These are phyloP conservation scores for Zoysia matrella DNA, from an alignment of 202 grass and related monocot species.

Conservation along the genomic window DNA sequence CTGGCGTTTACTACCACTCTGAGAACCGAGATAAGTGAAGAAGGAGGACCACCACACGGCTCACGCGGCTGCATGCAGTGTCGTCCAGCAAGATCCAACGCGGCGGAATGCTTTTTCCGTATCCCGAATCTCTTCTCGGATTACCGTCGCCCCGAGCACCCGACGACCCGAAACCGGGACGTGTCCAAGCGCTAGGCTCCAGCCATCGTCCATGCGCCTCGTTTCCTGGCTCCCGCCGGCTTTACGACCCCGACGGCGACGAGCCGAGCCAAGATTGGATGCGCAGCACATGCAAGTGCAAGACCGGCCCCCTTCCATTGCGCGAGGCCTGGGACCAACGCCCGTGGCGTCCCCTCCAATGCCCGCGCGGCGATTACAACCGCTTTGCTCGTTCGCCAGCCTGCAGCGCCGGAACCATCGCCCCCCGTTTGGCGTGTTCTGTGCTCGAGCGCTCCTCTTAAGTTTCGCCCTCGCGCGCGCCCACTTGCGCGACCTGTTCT, in stretches of 20 bases:
- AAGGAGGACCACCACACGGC: not conserved
- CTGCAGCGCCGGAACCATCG: constrained; percentile 41
- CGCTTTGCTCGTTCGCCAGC: not conserved
- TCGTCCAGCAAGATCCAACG: constrained; percentile 35
- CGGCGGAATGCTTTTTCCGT: constrained; percentile 28
- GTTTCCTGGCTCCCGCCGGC: constrained; percentile 22
- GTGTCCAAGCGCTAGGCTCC: constrained; percentile 45
- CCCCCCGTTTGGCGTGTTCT: constrained; percentile 44
- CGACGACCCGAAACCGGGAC: constrained; percentile 14
- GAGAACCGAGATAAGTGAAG: not conserved
- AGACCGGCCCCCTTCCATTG: no score
- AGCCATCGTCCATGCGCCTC: not conserved
- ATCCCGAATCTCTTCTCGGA: not conserved
- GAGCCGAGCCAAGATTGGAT: not conserved
- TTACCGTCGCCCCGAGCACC: not conserved
- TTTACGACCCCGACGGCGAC: not conserved
- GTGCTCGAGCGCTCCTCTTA: not conserved
- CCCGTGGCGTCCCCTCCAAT: no score
- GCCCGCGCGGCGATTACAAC: constrained; percentile 18
- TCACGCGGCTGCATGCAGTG: constrained; percentile 1
- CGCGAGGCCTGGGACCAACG: no score
- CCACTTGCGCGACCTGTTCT: not conserved
- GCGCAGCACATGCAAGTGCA: constrained; percentile 8
- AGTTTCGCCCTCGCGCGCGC: constrained; percentile 6
- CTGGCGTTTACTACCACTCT: constrained; percentile 7